A percentile compares a stretch with the other conserved stretches of the same genome.
These are phyloP conservation scores for Cyphellophora europaea DNA, from an alignment of 2,329 filamentous ascomycete species.

Conservation along the genomic window DNA sequence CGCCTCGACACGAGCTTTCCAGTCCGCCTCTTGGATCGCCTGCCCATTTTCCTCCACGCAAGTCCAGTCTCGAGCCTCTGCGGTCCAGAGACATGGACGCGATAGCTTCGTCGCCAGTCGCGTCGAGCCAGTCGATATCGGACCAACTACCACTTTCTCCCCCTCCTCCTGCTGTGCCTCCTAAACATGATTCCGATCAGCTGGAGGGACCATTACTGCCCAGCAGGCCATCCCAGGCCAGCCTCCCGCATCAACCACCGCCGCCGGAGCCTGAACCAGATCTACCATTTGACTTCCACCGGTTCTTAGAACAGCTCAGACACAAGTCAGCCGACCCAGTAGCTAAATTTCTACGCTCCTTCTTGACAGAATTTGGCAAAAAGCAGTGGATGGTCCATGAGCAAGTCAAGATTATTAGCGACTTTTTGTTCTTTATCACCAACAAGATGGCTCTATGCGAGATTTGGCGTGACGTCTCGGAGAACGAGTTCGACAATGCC, in stretches of 20 bases:
- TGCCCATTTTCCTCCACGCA: slow-evolving; percentile 66
- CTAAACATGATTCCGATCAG: slow-evolving; percentile 19
- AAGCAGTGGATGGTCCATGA: slow-evolving; percentile 99
- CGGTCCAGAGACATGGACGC: slow-evolving; percentile 31
- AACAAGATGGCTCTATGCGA: slow-evolving; percentile 98
- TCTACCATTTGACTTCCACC: slow-evolving; percentile 91
- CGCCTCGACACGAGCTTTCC: slow-evolving; percentile 73
- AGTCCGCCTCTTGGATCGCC: slow-evolving; percentile 63
- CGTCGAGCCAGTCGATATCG: slow-evolving; percentile 4
- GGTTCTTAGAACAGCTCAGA: slow-evolving; percentile 88
- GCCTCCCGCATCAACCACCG: slow-evolving; percentile 28
- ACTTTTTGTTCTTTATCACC: slow-evolving; percentile 91
- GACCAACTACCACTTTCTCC: slow-evolving; percentile 18
- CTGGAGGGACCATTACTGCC: slow-evolving; percentile 19
- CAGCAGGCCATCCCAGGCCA: slow-evolving; percentile 2
- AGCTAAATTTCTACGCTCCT: slow-evolving; percentile 89
- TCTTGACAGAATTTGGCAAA: slow-evolving; percentile 88
- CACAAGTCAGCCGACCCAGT: slow-evolving; percentile 98
- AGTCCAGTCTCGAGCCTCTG: slow-evolving; percentile 74
- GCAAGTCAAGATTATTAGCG: slow-evolving; percentile 96
- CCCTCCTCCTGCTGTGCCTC: slow-evolving; percentile 18
- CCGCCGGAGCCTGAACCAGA: slow-evolving; percentile 73
- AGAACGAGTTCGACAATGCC: slow-evolving; percentile 96
- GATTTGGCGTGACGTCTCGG: slow-evolving; percentile 90
- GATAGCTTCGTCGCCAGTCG: slow-evolving; percentile 15